Percentiles rank a stretch among this genome's conserved stretches.
These are phyloP conservation scores for Piper longum DNA, from an alignment of 164 flowering plant species.

Conservation along the genomic window DNA sequence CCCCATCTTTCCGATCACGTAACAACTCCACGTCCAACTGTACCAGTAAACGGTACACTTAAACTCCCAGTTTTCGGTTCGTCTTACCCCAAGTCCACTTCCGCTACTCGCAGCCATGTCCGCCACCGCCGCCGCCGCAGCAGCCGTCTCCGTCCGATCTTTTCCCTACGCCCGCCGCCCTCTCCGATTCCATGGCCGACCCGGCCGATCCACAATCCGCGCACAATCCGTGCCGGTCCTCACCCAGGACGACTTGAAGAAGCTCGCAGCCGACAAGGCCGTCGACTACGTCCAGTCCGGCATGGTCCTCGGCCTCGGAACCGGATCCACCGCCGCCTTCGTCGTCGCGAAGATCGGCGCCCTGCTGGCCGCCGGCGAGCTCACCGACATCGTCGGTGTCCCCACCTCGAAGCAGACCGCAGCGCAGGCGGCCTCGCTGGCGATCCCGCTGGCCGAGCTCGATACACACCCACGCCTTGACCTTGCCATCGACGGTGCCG, in stretches of 20 bases:
- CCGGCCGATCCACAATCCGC: neutral
- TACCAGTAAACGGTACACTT: neutral
- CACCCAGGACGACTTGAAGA: constrained; percentile 8
- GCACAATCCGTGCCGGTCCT: constrained; percentile 2
- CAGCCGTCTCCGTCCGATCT: constrained; percentile 1
- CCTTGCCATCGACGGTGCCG: constrained; percentile 11
- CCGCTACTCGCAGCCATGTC: neutral
- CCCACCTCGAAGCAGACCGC: constrained; percentile 10
- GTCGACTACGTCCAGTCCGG: constrained; percentile 9
- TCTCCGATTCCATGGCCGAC: neutral
- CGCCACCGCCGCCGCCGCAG: neutral
- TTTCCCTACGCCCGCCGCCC: neutral
- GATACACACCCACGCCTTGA: constrained; percentile 4
- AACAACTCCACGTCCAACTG: too few relatives aligned
- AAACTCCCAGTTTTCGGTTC: neutral
- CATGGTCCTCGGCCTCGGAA: constrained; percentile 11
- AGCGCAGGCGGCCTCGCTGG: constrained; percentile 7
- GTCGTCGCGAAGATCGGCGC: constrained; percentile 5
- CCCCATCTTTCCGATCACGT: too few relatives aligned
- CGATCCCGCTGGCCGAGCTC: constrained; percentile 9
- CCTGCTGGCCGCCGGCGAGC: constrained; percentile 4
- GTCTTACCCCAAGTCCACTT: neutral
- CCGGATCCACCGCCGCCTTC: constrained; percentile 10
- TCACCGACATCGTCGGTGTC: constrained; percentile 6
- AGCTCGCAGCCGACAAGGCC: constrained; percentile 9